phyloP scores from a whole-genome alignment of 2,329 filamentous ascomycete genomes.

The Colletotrichum nymphaeae region DNA sequence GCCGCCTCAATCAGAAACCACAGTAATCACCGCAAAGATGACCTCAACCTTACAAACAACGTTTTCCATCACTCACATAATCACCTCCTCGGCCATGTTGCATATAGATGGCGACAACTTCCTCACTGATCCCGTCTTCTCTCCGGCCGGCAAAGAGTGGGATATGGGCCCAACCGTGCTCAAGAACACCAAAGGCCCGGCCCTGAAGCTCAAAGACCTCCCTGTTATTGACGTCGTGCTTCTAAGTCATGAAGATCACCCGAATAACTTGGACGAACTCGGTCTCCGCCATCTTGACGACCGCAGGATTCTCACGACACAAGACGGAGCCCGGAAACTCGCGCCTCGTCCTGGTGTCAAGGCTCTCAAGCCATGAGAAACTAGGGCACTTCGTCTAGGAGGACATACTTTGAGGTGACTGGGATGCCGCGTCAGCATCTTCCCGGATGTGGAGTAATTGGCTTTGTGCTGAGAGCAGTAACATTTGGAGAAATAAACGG shows the following conservation, averaged over 20 bases:
- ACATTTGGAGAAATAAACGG: constrained; percentile 52
- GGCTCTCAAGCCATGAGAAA: constrained; percentile 54
- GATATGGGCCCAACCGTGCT: constrained; percentile 37
- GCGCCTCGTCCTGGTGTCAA: constrained; percentile 53
- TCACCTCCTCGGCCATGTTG: constrained; percentile 61
- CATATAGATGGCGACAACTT: constrained; percentile 54
- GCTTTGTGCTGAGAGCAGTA: constrained; percentile 52
- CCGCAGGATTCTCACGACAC: constrained; percentile 56
- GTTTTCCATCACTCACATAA: constrained; percentile 56
- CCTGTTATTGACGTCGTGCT: constrained; percentile 60
- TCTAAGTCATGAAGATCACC: constrained; percentile 62
- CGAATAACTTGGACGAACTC: constrained; percentile 59
- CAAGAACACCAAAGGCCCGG: constrained; percentile 46
- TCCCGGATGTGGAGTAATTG: constrained; percentile 56
- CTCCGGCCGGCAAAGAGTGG: constrained; percentile 46
- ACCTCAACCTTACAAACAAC: not conserved
- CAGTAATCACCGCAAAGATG: not conserved
- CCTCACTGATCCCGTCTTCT: constrained; percentile 60
- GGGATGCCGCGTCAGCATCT: constrained; percentile 57
- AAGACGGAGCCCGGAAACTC: constrained; percentile 56
- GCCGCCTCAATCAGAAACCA: not conserved
- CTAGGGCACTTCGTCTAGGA: constrained; percentile 34
- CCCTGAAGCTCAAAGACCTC: constrained; percentile 49
- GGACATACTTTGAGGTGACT: constrained; percentile 51
- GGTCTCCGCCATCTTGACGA: constrained; percentile 58